Evolutionary conservation across 768 basidiomycete genomes (phyloP).

Genomic region (Tricholoma furcatifolium): DNA sequence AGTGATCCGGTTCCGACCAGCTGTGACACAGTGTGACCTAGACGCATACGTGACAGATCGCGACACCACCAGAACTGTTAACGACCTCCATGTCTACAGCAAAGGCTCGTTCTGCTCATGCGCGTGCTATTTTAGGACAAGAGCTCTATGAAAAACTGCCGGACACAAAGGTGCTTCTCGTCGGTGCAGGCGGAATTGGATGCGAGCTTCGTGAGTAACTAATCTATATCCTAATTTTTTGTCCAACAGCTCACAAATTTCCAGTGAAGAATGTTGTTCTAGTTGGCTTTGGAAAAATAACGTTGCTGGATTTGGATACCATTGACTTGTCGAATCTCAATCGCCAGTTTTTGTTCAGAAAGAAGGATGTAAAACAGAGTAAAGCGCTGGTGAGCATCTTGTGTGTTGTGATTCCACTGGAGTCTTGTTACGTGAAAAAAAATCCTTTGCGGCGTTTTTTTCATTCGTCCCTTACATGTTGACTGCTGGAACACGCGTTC

Average conservation of each 20-base stretch:
- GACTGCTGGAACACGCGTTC: too few relatives aligned
- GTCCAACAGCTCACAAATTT: background rate
- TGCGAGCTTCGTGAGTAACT: constrained; percentile 81
- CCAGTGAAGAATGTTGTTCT: constrained; percentile 95
- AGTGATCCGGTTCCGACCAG: too few relatives aligned
- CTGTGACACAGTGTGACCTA: too few relatives aligned
- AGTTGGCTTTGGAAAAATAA: constrained; percentile 90
- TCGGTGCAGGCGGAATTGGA: constrained; percentile 96
- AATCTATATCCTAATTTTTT: background rate
- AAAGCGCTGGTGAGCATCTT: constrained; percentile 77
- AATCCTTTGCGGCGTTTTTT: too few relatives aligned
- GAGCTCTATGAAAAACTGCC: constrained; percentile 63
- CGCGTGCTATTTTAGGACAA: constrained; percentile 76
- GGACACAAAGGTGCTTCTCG: constrained; percentile 74
- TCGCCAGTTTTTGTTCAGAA: constrained; percentile 93
- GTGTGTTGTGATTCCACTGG: too few relatives aligned
- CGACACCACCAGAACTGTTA: too few relatives aligned
- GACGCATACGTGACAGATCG: too few relatives aligned
- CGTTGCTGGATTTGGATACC: constrained; percentile 93
- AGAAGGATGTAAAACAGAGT: constrained; percentile 96
- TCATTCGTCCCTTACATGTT: too few relatives aligned
- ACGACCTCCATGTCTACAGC: constrained; percentile 41
- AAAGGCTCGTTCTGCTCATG: constrained; percentile 55
- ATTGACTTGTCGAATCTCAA: constrained; percentile 98
- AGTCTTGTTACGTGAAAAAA: too few relatives aligned